phyloP scores from a whole-genome alignment of 1,284 basidiomycete species.

The Ceraceosorus guamensis region DNA sequence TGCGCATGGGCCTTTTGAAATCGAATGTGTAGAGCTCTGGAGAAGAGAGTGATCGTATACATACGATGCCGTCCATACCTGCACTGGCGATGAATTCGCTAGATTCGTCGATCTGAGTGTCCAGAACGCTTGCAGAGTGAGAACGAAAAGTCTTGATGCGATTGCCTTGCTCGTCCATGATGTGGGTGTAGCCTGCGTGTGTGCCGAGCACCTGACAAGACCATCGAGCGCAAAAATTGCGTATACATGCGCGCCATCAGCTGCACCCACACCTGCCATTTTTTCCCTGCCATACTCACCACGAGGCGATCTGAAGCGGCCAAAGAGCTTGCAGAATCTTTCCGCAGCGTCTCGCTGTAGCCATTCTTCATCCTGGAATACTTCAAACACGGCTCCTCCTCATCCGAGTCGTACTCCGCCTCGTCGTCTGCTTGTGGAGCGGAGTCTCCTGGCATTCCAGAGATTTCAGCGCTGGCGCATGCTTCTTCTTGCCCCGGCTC shows the following conservation, averaged over 20 bases:
- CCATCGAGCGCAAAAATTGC: too few species aligned
- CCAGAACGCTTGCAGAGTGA: slow-evolving; percentile 81
- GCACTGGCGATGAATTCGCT: slow-evolving; percentile 87
- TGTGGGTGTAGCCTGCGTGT: slow-evolving; percentile 81
- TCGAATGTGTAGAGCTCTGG: slow-evolving; percentile 78
- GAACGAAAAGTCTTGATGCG: slow-evolving; percentile 84
- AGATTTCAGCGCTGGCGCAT: neutral
- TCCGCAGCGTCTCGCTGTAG: slow-evolving; percentile 71
- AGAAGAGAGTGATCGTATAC: slow-evolving; percentile 74
- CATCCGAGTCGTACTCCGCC: slow-evolving; percentile 13
- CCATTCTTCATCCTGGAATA: slow-evolving; percentile 74
- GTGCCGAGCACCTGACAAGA: slow-evolving; percentile 69
- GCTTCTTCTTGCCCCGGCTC: neutral
- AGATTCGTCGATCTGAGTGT: slow-evolving; percentile 74
- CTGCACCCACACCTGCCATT: neutral
- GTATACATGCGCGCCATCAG: neutral
- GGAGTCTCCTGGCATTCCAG: neutral
- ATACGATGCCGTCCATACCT: slow-evolving; percentile 88
- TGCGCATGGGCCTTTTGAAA: slow-evolving; percentile 84
- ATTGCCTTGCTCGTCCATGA: slow-evolving; percentile 71
- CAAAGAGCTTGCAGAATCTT: slow-evolving; percentile 57
- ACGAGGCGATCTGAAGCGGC: slow-evolving; percentile 68
- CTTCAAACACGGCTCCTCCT: slow-evolving; percentile 60
- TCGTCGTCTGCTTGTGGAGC: neutral
- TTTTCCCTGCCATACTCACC: slow-evolving; percentile 52